Base-by-base conservation (phyloP, 2,329 filamentous ascomycete species). In the Clarireedia hainanense region DNA sequence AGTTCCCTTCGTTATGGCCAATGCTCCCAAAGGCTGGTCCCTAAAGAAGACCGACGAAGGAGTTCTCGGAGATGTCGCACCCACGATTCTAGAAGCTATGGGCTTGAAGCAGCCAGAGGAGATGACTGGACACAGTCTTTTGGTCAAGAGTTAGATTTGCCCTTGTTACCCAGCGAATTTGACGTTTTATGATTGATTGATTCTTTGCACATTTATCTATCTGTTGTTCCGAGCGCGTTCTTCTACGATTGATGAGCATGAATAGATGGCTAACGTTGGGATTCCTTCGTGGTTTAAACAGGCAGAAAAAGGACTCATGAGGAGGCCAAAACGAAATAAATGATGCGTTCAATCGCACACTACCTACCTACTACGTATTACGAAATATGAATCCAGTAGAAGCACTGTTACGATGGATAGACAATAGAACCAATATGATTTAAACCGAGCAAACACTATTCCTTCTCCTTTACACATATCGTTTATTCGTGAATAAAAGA, bases 1-100 rank as follows among this genome's bases (percentile, higher is more conserved):
- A 73, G 94, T 99, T 52, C 94, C 94, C 9, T 92, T 99, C 71
- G 83, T 97, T 74, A 96, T 99, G 91, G 90, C 91, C 71, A 99
- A 97, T 71, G 91, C 91, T 7, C 94, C 94, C 42, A 81, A 88
- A 69, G 88, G 89, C 65, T 96, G 88, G 86, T 89, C 83, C 66
- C 76, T 99, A 67, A 86, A 91, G 76, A 79, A 83, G 56, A 69
- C 71, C 14, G 84, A 85, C 59, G 52, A 55, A 30, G 92, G 91
- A 68, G 94, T 99, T n/a, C 80, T 99, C 23, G 94, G 94, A 58
- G 94, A 99, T 69, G 94, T 99, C 36, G 94, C 94, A 6, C 94
- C 94, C n/a, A 99, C 94, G 15, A 73, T 99, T 58, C 80, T 99
- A 45, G 88, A 84, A 5, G 84, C 85, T 68, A 96, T 99, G 91